These are phyloP conservation scores for Saitozyma podzolica DNA, from an alignment of 768 basidiomycete species.

Conservation along the genomic window DNA sequence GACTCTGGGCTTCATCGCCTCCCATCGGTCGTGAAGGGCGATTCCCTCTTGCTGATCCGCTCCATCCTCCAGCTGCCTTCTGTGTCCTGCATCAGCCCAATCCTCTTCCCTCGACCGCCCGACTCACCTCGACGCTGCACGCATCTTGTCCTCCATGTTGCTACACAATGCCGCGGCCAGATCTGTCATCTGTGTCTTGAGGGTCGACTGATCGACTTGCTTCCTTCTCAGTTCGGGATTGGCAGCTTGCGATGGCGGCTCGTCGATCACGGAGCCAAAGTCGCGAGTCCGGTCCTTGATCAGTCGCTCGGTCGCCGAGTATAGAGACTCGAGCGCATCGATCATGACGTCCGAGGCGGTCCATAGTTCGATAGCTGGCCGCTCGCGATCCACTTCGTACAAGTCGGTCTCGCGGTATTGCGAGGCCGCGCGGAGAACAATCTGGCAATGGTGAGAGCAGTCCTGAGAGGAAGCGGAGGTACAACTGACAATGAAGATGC, in stretches of 20 bases:
- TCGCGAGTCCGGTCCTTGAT: slow-evolving; percentile 50
- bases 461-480: background rate
- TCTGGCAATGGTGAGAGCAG: slow-evolving; percentile 55
- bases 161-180: slow-evolving; percentile 51
- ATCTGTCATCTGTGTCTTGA: slow-evolving; percentile 51
- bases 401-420: slow-evolving; percentile 73
- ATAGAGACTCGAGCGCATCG: slow-evolving; percentile 69
- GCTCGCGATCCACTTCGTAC: slow-evolving; percentile 76
- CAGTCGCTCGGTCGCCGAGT: slow-evolving; percentile 57
- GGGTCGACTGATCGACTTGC: slow-evolving; percentile 39
- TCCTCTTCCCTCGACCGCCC: background rate
- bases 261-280: slow-evolving; percentile 48
- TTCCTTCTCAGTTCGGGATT: slow-evolving; percentile 14
- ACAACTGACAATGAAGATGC: slow-evolving; percentile 65
- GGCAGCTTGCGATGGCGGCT: slow-evolving; percentile 14
- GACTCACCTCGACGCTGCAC: slow-evolving; percentile 39
- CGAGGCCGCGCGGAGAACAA: slow-evolving; percentile 68
- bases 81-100: slow-evolving; percentile 22
- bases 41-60: slow-evolving; percentile 62
- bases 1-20: slow-evolving; percentile 69
- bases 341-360: slow-evolving; percentile 70
- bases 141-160: slow-evolving; percentile 48
- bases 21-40: slow-evolving; percentile 68
- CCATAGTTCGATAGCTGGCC: slow-evolving; percentile 67
- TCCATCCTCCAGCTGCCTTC: slow-evolving; percentile 42